Evolutionary conservation across 108 stramenopile species (phyloP), one percentile per base, ranked within the genome.

Genomic region (Aurantiochytrium sp.): DNA sequence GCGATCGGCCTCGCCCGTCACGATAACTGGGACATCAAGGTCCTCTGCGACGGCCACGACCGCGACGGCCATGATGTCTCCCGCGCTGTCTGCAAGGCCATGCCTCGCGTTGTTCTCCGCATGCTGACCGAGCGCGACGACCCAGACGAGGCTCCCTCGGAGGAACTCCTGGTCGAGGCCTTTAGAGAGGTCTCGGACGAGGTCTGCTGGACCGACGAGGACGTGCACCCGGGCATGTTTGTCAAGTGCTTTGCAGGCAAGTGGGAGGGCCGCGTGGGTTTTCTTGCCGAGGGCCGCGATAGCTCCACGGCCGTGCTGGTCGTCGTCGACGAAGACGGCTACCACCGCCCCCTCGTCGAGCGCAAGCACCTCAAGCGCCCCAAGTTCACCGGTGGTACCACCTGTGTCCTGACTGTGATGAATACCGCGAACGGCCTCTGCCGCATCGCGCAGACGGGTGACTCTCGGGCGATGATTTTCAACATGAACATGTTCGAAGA

Each of bases 11-110:
- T 53, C 28, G 76, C 76, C 0, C 76, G 76, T 43, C 51, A 83
- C 3, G 76, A 28, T 14, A 53, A 83, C 4, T 83, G 76, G 76
- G 76, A 83, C 12, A 53, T 47, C 45, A 83, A 83, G 25, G 76
- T 83, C 12, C 76, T 83, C 49, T 83, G 76, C 76, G 76, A 83
- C 28, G 76, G 76, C 49, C 76, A 83, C 28, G 76, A 83, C 28
- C 76, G 76, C 76, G 76, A 83, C 51, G 76, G 76, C 4, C 76
- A 83, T 3, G 49, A 53, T 12, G 76, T 83, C 49, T 43, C 76
- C 6, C 76, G 76, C 28, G 76, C 76, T 6, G 76, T 83, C 12
- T 83, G 76, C 28, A 6, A 4, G 45, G 4, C 23, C n/a, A 53
- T 83, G 76, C 76, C 76, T 0, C 49, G 28, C 49, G 28, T 53